Conservation (phyloP, 805 yeast species). For the Hagleromyces aurorensis region DNA sequence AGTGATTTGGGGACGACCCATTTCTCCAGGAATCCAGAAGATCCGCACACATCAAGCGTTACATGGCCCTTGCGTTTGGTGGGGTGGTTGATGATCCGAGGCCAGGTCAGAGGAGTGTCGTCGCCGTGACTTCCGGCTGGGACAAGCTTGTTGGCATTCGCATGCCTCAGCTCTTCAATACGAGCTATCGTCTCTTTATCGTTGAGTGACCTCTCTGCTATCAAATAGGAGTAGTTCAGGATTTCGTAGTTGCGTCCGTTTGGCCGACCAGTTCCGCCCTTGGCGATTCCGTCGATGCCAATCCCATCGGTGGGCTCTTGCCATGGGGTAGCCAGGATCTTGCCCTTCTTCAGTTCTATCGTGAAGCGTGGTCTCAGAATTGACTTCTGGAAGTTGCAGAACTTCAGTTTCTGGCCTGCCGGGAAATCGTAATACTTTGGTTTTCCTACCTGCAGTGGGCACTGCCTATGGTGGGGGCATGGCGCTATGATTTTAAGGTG, state of each 20-base stretch:
- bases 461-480: constrained; percentile 77
- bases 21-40: constrained; percentile 71
- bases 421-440: constrained; percentile 53
- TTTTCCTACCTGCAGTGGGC: constrained; percentile 78
- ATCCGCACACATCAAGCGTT: constrained; percentile 66
- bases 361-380: constrained; percentile 71
- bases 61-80: constrained; percentile 77
- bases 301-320: constrained; percentile 43
- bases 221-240: constrained; percentile 67
- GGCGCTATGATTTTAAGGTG: constrained; percentile 76
- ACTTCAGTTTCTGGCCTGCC: constrained; percentile 52
- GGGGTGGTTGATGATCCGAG: constrained; percentile 68
- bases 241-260: constrained; percentile 62
- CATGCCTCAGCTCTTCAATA: constrained; percentile 36
- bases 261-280: constrained; percentile 69
- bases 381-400: constrained; percentile 67
- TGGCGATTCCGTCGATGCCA: constrained; percentile 37
- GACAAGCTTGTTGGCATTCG: constrained; percentile 10
- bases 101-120: constrained; percentile 41
- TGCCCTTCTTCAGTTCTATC: constrained; percentile 82
- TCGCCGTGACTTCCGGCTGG: constrained; percentile 22
- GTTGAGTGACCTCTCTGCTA: constrained; percentile 50
- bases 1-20: constrained; percentile 82
- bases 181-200: constrained; percentile 35
- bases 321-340: constrained; percentile 68